phyloP scores from a whole-genome alignment of 148 eudicot genomes.

The Spergularia marina region DNA sequence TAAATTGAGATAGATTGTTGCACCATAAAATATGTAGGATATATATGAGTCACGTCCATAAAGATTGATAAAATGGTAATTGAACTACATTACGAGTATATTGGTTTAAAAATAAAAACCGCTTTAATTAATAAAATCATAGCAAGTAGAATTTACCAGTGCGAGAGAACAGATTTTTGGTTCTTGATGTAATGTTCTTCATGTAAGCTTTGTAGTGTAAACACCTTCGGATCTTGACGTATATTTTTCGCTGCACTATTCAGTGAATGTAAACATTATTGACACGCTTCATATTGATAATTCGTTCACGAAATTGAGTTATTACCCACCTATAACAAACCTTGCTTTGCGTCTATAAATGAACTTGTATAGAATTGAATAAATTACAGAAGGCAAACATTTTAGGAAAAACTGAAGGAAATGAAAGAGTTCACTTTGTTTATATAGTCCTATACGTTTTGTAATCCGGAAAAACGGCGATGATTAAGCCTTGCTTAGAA shows the following conservation, averaged over 20 bases:
- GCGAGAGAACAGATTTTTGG: conserved; percentile 22
- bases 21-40: too few species aligned
- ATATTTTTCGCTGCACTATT: conserved; percentile 1
- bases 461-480: too few species aligned
- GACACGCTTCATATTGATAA: neutral
- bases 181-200: conserved; percentile 10
- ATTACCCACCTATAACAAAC: too few species aligned
- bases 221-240: too few species aligned
- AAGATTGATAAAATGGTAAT: too few species aligned
- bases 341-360: too few species aligned
- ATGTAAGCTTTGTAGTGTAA: neutral
- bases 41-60: too few species aligned
- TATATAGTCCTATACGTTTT: neutral
- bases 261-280: neutral
- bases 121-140: too few species aligned
- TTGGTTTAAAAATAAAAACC: too few species aligned
- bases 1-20: too few species aligned
- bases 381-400: neutral
- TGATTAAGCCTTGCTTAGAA: conserved; percentile 19
- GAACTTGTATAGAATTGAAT: neutral
- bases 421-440: conserved; percentile 1
- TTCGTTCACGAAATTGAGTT: neutral
- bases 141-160: neutral
- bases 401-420: conserved; percentile 9
- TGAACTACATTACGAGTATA: too few species aligned